A percentile compares a stretch with the other conserved stretches of the same genome.
These are phyloP conservation scores for Podospora appendiculata DNA, from an alignment of 495 filamentous ascomycete species.

Conservation along the genomic window DNA sequence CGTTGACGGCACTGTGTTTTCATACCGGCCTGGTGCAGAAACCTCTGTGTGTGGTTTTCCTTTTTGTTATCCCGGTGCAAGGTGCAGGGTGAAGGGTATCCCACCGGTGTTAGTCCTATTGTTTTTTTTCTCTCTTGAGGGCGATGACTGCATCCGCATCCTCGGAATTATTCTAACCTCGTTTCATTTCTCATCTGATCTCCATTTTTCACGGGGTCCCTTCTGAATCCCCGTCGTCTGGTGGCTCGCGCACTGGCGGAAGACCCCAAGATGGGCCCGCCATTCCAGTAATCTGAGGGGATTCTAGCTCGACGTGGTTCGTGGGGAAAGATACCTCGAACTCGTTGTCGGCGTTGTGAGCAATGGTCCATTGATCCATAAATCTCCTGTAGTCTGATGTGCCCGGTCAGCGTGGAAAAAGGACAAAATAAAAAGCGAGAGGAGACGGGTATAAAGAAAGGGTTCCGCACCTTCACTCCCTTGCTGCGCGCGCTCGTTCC, in stretches of 20 bases:
- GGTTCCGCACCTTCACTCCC: constrained; percentile 13
- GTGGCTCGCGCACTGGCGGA: constrained; percentile 16
- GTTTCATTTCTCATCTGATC: too few relatives aligned
- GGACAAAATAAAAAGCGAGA: not conserved
- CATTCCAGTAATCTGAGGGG: constrained; percentile 19
- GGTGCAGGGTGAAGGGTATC: too few relatives aligned
- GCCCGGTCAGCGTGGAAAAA: not conserved
- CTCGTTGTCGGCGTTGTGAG: constrained; percentile 19
- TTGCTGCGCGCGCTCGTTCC: constrained; percentile 15
- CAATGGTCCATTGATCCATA: constrained; percentile 19
- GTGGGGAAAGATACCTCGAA: constrained; percentile 21
- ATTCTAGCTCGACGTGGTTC: constrained; percentile 21
- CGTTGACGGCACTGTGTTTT: not conserved
- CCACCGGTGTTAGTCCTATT: too few relatives aligned
- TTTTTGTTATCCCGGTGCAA: too few relatives aligned
- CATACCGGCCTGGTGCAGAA: not conserved
- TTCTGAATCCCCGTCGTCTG: constrained; percentile 5
- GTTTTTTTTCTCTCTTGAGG: too few relatives aligned
- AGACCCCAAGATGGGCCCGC: constrained; percentile 6
- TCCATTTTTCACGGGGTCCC: not conserved
- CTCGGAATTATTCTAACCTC: too few relatives aligned
- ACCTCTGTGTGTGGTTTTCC: too few relatives aligned
- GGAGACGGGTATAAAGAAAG: not conserved
- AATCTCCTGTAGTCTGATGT: constrained; percentile 24
- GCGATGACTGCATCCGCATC: too few relatives aligned